These are phyloP conservation scores for sunflower (Helianthus annuus) DNA, from an alignment of 129 eudicot genomes.

Conservation along the genomic window HanXRQr2.0-SUNRISE NC_035437.2:161740894-161741393, in stretches of 20 bases:
- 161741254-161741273: too few species aligned
- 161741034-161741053: conserved; percentile 66
- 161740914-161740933: neutral
- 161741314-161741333: too few species aligned
- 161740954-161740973: conserved; percentile 24
- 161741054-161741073: conserved; percentile 67
- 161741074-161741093: conserved; percentile 39
- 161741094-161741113: conserved; percentile 7
- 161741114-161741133: neutral
- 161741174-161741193: neutral
- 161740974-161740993: conserved; percentile 47
- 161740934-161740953: too few species aligned
- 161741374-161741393: too few species aligned
- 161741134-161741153: neutral
- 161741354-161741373: neutral
- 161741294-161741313: too few species aligned
- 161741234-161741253: too few species aligned
- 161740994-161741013: conserved; percentile 75
- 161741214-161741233: too few species aligned
- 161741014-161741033: conserved; percentile 84
- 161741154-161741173: neutral
- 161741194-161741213: too few species aligned
- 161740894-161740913: neutral
- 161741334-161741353: too few species aligned
- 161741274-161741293: too few species aligned